Percentiles rank a stretch among this genome's conserved stretches.
Evolutionary conservation across 352 stramenopile genomes (phyloP).

Genomic region (Globisporangium rhizosaccharum): DNA sequence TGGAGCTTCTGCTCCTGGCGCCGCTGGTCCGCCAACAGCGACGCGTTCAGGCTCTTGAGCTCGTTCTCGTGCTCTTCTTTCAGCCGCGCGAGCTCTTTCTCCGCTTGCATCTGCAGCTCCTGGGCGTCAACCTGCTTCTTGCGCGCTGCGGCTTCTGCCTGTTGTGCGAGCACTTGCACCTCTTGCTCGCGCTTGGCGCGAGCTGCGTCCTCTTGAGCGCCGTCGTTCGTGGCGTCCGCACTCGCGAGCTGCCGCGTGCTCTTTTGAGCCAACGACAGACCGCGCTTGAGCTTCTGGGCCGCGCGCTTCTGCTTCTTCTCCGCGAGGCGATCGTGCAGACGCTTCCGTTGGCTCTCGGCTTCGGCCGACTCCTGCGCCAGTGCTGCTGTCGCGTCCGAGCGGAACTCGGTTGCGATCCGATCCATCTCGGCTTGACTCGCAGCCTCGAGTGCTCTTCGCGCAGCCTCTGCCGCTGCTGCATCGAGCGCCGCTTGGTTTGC

Average conservation of each 20-base stretch:
- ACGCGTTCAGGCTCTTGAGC: constrained; percentile 29
- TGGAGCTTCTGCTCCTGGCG: constrained; percentile 65
- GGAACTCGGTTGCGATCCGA: constrained; percentile 26
- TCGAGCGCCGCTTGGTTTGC: constrained; percentile 19
- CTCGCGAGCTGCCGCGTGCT: constrained; percentile 23
- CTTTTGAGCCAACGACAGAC: constrained; percentile 39
- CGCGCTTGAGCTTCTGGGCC: constrained; percentile 19
- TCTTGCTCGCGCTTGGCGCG: constrained; percentile 33
- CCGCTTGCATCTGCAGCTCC: constrained; percentile 33
- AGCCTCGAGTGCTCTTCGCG: constrained; percentile 24
- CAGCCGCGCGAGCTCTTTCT: constrained; percentile 50
- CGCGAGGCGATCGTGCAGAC: constrained; percentile 23
- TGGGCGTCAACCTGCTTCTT: constrained; percentile 34
- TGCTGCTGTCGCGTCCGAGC: constrained; percentile 1
- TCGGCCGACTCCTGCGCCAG: constrained; percentile 4
- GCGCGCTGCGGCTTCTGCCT: constrained; percentile 13
- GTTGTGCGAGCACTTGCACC: constrained; percentile 21
- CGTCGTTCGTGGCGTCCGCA: neutral
- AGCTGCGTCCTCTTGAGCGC: constrained; percentile 17
- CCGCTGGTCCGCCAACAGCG: constrained; percentile 47
- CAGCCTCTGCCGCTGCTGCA: constrained; percentile 17
- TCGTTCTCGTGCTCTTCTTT: constrained; percentile 60
- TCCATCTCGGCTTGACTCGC: constrained; percentile 21
- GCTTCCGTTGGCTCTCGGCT: constrained; percentile 12
- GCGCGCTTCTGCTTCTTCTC: constrained; percentile 31